Evolutionary conservation across 2,329 filamentous ascomycete genomes (phyloP).

Genomic region (Aureobasidium subglaciale): DNA sequence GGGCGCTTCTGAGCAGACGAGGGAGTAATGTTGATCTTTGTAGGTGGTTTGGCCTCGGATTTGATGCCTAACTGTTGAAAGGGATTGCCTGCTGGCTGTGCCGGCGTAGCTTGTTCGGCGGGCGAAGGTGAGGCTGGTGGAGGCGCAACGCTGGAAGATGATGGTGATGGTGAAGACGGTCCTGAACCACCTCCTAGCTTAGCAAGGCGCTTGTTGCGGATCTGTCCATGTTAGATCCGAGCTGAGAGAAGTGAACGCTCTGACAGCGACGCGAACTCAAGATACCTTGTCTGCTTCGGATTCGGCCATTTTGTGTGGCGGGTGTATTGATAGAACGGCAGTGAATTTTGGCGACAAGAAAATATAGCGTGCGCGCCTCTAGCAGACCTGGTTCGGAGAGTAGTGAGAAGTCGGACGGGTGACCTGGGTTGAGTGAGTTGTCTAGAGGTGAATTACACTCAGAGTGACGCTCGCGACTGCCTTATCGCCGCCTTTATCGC

Average conservation of each 20-base stretch:
- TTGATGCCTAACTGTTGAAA: conserved; percentile 28
- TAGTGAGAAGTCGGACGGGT: too few relatives aligned
- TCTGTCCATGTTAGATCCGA: conserved; percentile 37
- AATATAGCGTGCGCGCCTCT: neutral
- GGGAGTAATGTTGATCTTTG: conserved; percentile 28
- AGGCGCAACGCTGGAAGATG: conserved; percentile 15
- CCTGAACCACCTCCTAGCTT: conserved; percentile 47
- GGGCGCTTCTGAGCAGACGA: conserved; percentile 30
- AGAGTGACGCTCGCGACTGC: neutral
- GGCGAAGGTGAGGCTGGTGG: conserved; percentile 12
- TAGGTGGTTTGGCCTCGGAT: conserved; percentile 26
- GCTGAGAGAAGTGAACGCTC: neutral
- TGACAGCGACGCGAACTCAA: neutral
- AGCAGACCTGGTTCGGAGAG: neutral
- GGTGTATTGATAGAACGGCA: neutral
- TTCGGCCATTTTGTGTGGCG: conserved; percentile 17
- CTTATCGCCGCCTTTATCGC: neutral
- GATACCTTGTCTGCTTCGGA: conserved; percentile 44
- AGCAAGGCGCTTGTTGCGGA: conserved; percentile 60
- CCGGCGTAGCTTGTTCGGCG: conserved; percentile 14
- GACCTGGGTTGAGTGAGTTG: too few relatives aligned
- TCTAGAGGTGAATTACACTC: neutral
- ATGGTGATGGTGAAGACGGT: conserved; percentile 18
- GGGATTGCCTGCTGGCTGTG: conserved; percentile 18
- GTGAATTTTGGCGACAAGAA: neutral